Percentiles rank a stretch among this genome's conserved stretches.
These are phyloP conservation scores for Furculomyces boomerangus DNA, from an alignment of 371 early-diverging fungal species.

Conservation along the genomic window DNA sequence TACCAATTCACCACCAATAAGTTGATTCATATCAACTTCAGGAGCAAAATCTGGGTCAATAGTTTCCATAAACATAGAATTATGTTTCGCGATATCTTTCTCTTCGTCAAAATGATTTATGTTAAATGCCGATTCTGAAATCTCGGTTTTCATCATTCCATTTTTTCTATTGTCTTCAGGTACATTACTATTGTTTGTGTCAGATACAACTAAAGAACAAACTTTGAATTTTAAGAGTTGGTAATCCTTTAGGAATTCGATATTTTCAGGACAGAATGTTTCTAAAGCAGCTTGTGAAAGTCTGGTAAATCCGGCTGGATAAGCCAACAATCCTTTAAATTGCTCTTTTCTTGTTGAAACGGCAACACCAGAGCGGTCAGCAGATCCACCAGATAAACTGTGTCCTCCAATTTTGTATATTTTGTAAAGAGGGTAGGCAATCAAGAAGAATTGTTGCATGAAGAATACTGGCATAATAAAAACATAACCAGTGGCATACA, in stretches of 20 bases:
- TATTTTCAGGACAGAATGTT: conserved; percentile 6
- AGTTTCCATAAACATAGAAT: background rate
- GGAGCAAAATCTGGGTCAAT: background rate
- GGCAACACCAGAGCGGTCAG: background rate
- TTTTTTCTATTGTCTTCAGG: background rate
- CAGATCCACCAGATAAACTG: background rate
- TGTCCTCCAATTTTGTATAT: background rate
- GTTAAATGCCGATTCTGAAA: background rate
- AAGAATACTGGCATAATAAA: conserved; percentile 1
- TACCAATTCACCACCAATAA: conserved; percentile 1
- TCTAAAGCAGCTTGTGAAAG: conserved; percentile 3
- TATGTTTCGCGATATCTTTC: background rate
- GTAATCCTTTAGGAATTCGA: conserved; percentile 5
- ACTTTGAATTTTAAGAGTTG: conserved; percentile 4
- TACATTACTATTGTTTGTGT: background rate
- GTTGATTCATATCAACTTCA: background rate
- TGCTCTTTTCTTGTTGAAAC: conserved; percentile 3
- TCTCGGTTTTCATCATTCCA: background rate
- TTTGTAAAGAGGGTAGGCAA: background rate
- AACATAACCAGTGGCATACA: conserved; percentile 5
- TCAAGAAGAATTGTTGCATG: background rate
- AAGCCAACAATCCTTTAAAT: conserved; percentile 4
- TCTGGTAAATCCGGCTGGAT: conserved; percentile 2
- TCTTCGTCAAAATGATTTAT: background rate
- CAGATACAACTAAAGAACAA: background rate